Base-by-base conservation (phyloP, 371 early-diverging fungal species). In the Fennellomyces sp. region DNA sequence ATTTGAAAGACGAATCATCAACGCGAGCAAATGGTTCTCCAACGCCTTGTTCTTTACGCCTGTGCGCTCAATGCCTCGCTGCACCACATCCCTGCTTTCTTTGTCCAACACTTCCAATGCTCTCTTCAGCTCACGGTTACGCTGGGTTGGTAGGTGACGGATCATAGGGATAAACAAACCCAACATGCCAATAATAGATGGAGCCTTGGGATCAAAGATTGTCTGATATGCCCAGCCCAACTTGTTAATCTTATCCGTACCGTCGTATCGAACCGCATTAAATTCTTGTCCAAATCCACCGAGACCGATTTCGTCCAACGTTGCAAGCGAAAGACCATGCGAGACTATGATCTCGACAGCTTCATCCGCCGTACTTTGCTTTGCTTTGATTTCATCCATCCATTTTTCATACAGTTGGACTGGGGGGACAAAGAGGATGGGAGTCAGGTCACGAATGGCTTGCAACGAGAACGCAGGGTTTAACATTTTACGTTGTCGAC, bases 381-480 rank as follows among this genome's bases (percentile, higher is more conserved):
- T 42, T n/a, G 39, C 33, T 17, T 38, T 21, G 6, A 58, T 25
- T 28, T 51, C 19, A 25, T 21, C 30, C 39, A 51, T 17, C 50
- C 63, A 55, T 35, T 59, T 58, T 5, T 60, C 49, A 38, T 52
- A 50, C 33, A 30, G 45, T 6, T 56, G 56, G 23, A 66, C 36
- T 4, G 63, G 78, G 2, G 78, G 76, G 2, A 61, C 60, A 4
- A 67, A 62, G 60, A 87, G 71, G 38, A 72, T 51, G 0, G 87
- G 87, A 0, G 78, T 58, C 53, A 84, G 61, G 2, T 64, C 58
- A 10, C 78, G 77, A 45, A 87, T 68, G 10, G 84, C 68, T 38
- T 75, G 69, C 23, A 82, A 66, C 2, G 76, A 66, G 56, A 90
- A 90, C 7, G 85, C 84, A 7, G 90, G 90, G 61, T 88, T 88